Evolutionary conservation across 2,329 filamentous ascomycete species (phyloP).

Genomic region (Aspergillus floridensis): DNA sequence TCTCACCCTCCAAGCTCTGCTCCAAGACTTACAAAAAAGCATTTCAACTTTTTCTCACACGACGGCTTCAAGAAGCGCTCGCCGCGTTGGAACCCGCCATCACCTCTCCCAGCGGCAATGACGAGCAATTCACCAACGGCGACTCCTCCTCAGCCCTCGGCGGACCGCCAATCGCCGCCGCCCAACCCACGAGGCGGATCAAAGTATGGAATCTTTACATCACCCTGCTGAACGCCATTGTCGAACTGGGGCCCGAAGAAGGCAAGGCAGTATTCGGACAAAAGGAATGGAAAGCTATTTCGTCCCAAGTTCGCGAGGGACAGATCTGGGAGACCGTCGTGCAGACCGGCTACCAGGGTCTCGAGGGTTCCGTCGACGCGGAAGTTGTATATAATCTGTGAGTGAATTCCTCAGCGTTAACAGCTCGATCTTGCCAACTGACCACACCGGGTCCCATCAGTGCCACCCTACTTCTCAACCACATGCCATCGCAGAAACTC

Average conservation of each 20-base stretch:
- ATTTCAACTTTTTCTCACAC: constrained; percentile 90
- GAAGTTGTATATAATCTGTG: constrained; percentile 71
- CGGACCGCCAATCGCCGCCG: constrained; percentile 68
- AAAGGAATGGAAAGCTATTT: constrained; percentile 78
- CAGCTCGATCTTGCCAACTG: background rate
- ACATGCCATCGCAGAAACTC: constrained; percentile 75
- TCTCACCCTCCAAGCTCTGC: constrained; percentile 62
- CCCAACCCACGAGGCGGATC: constrained; percentile 77
- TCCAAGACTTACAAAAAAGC: constrained; percentile 93
- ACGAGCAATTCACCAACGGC: constrained; percentile 42
- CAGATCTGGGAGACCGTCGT: constrained; percentile 94
- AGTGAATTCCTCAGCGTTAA: constrained; percentile 23
- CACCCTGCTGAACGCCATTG: constrained; percentile 84
- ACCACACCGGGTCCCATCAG: constrained; percentile 46
- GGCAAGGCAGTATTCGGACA: constrained; percentile 85
- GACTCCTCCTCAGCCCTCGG: constrained; percentile 37
- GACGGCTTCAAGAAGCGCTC: constrained; percentile 84
- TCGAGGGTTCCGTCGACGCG: constrained; percentile 86
- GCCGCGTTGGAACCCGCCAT: constrained; percentile 82
- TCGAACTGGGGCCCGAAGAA: constrained; percentile 85
- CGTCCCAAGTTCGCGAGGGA: constrained; percentile 81
- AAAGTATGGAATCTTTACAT: constrained; percentile 98
- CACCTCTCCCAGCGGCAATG: constrained; percentile 50
- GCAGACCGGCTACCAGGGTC: constrained; percentile 78
- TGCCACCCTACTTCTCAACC: constrained; percentile 84